These are phyloP conservation scores for Termitomyces sp. DNA, from an alignment of 768 basidiomycete genomes.

Conservation along the genomic window DNA sequence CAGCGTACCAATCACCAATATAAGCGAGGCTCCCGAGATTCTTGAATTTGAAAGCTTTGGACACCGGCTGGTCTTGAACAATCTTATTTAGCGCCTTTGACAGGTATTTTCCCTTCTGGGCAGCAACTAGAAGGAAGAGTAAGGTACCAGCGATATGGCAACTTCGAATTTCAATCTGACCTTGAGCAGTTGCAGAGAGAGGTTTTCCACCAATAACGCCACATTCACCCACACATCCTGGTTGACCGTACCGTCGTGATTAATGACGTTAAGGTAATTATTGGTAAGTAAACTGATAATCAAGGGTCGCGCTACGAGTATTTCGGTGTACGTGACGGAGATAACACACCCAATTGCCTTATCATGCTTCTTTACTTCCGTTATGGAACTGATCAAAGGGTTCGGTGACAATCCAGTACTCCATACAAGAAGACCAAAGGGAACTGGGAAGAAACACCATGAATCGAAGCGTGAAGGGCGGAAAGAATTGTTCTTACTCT, in stretches of 20 bases:
- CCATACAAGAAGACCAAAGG: conserved; percentile 84
- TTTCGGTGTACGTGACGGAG: background rate
- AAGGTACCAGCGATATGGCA: conserved; percentile 10
- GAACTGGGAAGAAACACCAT: conserved; percentile 42
- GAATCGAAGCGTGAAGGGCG: background rate
- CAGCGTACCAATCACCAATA: conserved; percentile 64
- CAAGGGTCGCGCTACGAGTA: background rate
- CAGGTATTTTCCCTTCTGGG: conserved; percentile 71
- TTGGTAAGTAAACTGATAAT: conserved; percentile 38
- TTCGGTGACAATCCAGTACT: conserved; percentile 83
- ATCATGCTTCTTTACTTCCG: conserved; percentile 56
- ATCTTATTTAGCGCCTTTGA: conserved; percentile 64
- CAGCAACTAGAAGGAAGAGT: conserved; percentile 49
- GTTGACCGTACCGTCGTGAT: conserved; percentile 48
- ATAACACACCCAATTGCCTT: conserved; percentile 48
- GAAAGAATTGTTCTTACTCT: background rate
- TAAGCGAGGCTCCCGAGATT: conserved; percentile 79
- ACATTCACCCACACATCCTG: conserved; percentile 79
- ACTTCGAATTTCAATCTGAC: conserved; percentile 24
- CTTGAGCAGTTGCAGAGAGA: conserved; percentile 86
- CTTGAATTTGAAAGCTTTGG: conserved; percentile 63
- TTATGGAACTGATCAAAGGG: conserved; percentile 64
- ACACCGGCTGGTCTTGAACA: conserved; percentile 42
- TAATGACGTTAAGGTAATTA: conserved; percentile 58
- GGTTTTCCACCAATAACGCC: conserved; percentile 51